Conservation (phyloP, 805 yeast genomes). For the Saccharomycopsis vini region DNA sequence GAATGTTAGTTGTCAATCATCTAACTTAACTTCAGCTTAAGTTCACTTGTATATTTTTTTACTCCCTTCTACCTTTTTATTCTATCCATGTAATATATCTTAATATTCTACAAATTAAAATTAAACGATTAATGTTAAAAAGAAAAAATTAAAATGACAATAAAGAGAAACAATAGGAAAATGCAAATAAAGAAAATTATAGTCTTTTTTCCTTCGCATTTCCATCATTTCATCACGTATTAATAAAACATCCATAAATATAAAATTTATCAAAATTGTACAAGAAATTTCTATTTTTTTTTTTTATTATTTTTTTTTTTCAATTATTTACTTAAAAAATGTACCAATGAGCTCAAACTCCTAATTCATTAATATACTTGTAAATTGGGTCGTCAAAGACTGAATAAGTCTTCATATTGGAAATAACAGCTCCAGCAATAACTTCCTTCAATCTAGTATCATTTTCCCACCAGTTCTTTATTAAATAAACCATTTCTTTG, state of each 20-base stretch:
- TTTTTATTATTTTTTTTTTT: background rate
- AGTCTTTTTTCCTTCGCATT: too few relatives aligned
- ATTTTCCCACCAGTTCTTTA: constrained; percentile 55
- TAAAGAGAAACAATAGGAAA: too few relatives aligned
- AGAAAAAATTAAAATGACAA: too few relatives aligned
- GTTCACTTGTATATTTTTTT: too few relatives aligned
- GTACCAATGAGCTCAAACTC: constrained; percentile 4
- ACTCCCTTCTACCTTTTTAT: too few relatives aligned
- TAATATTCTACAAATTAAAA: too few relatives aligned
- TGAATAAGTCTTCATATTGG: constrained; percentile 37
- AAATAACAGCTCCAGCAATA: constrained; percentile 38
- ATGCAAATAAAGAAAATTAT: too few relatives aligned
- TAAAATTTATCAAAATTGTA: background rate
- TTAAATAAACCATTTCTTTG: constrained; percentile 54
- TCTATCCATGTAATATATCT: too few relatives aligned
- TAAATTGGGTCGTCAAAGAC: constrained; percentile 51
- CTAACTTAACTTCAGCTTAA: too few relatives aligned
- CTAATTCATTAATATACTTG: constrained; percentile 30
- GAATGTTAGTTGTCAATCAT: too few relatives aligned
- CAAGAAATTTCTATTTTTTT: background rate
- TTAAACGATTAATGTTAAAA: background rate
- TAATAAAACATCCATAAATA: too few relatives aligned
- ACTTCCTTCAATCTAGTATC: constrained; percentile 57
- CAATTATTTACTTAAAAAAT: background rate
- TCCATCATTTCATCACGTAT: too few relatives aligned